Conservation (phyloP, 192 early-diverging fungal genomes). For the Cetraspora pellucida region DNA sequence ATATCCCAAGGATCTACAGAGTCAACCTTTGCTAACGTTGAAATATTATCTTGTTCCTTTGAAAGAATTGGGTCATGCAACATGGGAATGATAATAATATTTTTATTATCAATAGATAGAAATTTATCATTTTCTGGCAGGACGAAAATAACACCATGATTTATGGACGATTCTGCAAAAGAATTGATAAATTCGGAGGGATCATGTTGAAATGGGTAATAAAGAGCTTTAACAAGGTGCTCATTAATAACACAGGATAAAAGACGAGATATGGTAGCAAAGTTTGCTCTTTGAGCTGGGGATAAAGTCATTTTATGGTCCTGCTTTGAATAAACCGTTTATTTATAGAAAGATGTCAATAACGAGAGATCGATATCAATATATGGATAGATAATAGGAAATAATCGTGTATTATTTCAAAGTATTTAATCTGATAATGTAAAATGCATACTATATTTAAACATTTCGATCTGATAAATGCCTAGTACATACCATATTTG, state of each 20-base stretch:
- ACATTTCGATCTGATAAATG: no score
- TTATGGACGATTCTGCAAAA: neutral
- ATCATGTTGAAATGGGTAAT: constrained; percentile 20
- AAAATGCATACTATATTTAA: no score
- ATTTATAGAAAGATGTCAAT: no score
- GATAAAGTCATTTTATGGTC: neutral
- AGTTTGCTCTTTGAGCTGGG: constrained; percentile 27
- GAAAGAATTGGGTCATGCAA: constrained; percentile 35
- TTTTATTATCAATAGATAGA: constrained; percentile 4
- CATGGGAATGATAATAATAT: constrained; percentile 35
- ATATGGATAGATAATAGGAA: no score
- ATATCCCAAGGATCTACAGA: constrained; percentile 44
- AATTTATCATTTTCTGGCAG: constrained; percentile 24
- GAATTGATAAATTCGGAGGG: neutral
- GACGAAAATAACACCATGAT: constrained; percentile 32
- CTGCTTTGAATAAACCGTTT: no score
- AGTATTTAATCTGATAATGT: no score
- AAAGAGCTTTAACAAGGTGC: constrained; percentile 49
- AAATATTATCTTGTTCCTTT: constrained; percentile 19
- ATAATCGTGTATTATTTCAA: no score
- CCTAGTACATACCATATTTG: no score
- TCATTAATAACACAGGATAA: constrained; percentile 61
- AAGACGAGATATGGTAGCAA: constrained; percentile 61
- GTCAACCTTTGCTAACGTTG: constrained; percentile 30
- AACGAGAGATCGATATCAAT: no score